phyloP scores from a whole-genome alignment of 2,329 filamentous ascomycete genomes.

The Dactylellina sp. region DNA sequence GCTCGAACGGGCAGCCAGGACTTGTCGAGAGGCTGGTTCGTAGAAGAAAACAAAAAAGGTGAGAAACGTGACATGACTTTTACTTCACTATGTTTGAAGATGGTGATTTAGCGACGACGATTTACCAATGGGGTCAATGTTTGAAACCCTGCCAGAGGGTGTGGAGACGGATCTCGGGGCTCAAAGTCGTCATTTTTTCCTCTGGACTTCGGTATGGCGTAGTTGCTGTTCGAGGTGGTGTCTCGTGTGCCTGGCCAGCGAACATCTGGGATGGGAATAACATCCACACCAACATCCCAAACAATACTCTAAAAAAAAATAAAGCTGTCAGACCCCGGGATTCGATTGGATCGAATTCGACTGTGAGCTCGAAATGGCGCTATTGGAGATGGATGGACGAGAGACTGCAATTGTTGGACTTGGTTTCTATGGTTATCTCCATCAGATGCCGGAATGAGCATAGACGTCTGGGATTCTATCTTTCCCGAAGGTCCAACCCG shows the following conservation, averaged over 20 bases:
- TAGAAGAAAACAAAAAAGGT: too few relatives aligned
- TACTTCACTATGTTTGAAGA: too few relatives aligned
- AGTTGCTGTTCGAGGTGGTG: conserved; percentile 18
- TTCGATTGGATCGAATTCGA: conserved; percentile 14
- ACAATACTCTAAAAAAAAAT: background rate
- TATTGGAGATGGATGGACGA: conserved; percentile 16
- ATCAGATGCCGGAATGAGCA: conserved; percentile 40
- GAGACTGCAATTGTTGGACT: too few relatives aligned
- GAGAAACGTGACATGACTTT: too few relatives aligned
- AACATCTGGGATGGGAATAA: background rate
- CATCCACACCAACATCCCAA: background rate
- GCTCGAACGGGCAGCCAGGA: conserved; percentile 6
- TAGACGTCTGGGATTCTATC: conserved; percentile 17
- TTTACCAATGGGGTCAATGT: too few relatives aligned
- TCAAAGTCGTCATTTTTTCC: conserved; percentile 23
- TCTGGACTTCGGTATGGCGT: conserved; percentile 24
- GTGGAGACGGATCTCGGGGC: background rate
- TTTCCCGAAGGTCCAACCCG: conserved; percentile 35
- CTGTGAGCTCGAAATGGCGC: background rate
- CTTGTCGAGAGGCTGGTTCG: background rate
- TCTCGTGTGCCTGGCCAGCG: conserved; percentile 35
- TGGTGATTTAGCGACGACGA: too few relatives aligned
- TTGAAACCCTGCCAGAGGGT: background rate
- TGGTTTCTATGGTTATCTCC: conserved; percentile 57
- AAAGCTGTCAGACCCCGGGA: conserved; percentile 2